Conservation (phyloP, 345 rosid genomes). For the Sapria himalayana region DNA sequence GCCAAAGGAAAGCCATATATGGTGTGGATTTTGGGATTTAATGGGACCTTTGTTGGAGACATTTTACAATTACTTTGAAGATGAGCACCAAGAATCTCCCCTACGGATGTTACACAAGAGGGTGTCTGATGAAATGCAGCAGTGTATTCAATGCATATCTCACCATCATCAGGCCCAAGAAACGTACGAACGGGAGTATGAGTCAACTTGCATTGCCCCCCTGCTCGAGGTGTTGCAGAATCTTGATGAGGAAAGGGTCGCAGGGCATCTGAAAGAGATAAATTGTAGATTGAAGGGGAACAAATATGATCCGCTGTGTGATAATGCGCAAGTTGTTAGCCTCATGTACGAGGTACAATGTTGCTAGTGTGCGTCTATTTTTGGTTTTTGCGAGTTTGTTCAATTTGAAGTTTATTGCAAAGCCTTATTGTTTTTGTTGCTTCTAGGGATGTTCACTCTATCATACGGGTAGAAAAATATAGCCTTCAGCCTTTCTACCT, state of each 20-base stretch:
- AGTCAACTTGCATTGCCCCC: slow-evolving; percentile 49
- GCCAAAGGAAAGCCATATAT: slow-evolving; percentile 54
- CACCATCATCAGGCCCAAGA: slow-evolving; percentile 88
- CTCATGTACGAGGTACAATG: slow-evolving; percentile 78
- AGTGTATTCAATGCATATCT: slow-evolving; percentile 61
- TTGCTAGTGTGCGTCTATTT: too few relatives aligned
- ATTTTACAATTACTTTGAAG: slow-evolving; percentile 65
- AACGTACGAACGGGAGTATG: slow-evolving; percentile 54
- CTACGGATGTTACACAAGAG: slow-evolving; percentile 65
- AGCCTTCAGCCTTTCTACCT: too few relatives aligned
- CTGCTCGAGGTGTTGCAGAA: slow-evolving; percentile 46
- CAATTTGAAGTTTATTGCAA: too few relatives aligned
- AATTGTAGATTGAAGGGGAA: slow-evolving; percentile 27
- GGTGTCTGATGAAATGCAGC: slow-evolving; percentile 47
- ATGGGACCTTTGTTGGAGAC: slow-evolving; percentile 91
- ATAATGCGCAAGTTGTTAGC: slow-evolving; percentile 54
- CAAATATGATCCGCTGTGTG: slow-evolving; percentile 44
- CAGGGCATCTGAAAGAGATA: slow-evolving; percentile 42
- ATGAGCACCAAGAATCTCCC: slow-evolving; percentile 53
- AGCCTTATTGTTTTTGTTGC: too few relatives aligned
- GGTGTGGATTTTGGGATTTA: slow-evolving; percentile 65
- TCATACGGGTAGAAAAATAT: too few relatives aligned
- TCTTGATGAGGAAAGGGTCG: slow-evolving; percentile 78
- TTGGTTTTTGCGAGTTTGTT: too few relatives aligned
- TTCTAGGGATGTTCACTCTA: too few relatives aligned